These are phyloP conservation scores for Fusarium praegraminearum DNA, from an alignment of 2,329 filamentous ascomycete species.

Conservation along the genomic window DNA sequence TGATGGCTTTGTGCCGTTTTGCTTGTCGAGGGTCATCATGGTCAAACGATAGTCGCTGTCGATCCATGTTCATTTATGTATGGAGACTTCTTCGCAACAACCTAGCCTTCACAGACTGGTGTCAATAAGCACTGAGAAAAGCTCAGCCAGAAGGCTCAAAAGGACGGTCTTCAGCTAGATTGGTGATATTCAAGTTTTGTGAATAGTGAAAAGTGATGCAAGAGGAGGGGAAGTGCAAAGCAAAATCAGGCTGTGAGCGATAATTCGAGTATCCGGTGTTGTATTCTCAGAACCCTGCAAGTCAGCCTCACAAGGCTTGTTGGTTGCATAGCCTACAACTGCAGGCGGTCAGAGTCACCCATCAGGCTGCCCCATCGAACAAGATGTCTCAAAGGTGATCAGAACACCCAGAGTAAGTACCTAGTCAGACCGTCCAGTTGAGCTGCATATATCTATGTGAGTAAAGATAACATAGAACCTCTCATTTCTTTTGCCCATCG, in stretches of 20 bases:
- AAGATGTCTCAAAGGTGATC: neutral
- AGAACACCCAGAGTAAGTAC: neutral
- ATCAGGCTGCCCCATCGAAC: neutral
- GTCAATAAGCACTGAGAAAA: too few species aligned
- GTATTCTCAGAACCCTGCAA: neutral
- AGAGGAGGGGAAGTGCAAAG: neutral
- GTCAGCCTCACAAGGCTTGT: neutral
- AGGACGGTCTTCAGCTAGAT: too few species aligned
- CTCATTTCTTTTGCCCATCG: neutral
- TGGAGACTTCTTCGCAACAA: neutral
- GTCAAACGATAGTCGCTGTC: neutral
- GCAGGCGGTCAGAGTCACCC: neutral
- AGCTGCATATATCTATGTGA: too few species aligned
- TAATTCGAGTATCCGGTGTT: neutral
- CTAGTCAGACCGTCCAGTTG: neutral
- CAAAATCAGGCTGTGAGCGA: neutral
- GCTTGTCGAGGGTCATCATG: fast-evolving
- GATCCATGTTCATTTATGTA: neutral
- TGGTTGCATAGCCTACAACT: neutral
- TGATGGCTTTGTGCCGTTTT: neutral
- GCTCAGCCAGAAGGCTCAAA: too few species aligned
- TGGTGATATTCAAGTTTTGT: neutral
- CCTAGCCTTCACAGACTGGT: too few species aligned
- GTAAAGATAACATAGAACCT: too few species aligned
- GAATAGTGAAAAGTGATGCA: neutral